A percentile compares a stretch with the other conserved stretches of the same genome.
These are phyloP conservation scores for Macrolepiota albuminosa DNA, from an alignment of 768 basidiomycete species.

Conservation along the genomic window DNA sequence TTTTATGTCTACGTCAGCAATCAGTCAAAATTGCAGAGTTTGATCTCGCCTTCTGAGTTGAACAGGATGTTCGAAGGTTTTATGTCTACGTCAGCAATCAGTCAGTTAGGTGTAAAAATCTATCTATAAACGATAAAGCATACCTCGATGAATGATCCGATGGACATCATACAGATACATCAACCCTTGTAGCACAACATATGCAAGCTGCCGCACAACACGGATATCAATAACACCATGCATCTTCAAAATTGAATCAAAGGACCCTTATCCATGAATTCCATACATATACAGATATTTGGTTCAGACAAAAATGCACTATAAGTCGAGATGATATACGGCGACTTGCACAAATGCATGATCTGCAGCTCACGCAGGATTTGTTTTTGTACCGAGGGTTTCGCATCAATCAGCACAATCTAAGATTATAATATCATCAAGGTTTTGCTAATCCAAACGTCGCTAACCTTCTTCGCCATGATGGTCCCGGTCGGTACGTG, in stretches of 20 bases:
- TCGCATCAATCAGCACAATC: slow-evolving; percentile 97
- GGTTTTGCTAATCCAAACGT: neutral
- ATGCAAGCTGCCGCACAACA: slow-evolving; percentile 90
- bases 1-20: slow-evolving; percentile 76
- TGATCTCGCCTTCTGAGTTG: slow-evolving; percentile 93
- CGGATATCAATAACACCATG: slow-evolving; percentile 89
- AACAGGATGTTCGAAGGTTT: slow-evolving; percentile 97
- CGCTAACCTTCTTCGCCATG: slow-evolving; percentile 95
- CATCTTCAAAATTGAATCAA: slow-evolving; percentile 93
- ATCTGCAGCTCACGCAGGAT: slow-evolving; percentile 97
- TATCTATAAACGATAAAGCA: slow-evolving; percentile 21
- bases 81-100: slow-evolving; percentile 61
- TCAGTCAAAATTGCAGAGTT: slow-evolving; percentile 62
- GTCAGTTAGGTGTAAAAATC: neutral
- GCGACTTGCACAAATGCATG: slow-evolving; percentile 94
- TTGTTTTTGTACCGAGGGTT: slow-evolving; percentile 93
- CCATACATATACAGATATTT: slow-evolving; percentile 99
- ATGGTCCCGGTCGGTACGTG: slow-evolving; percentile 85
- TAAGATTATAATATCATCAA: slow-evolving; percentile 22
- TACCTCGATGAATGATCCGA: slow-evolving; percentile 97
- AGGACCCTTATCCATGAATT: slow-evolving; percentile 92
- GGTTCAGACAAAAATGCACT: slow-evolving; percentile 96
- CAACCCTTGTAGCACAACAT: slow-evolving; percentile 91
- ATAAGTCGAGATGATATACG: slow-evolving; percentile 93
- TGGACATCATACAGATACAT: slow-evolving; percentile 97